A percentile compares a stretch with the other conserved stretches of the same genome.
phyloP scores from a whole-genome alignment of 371 early-diverging fungal genomes.

The Dichotomocladium elegans region DNA sequence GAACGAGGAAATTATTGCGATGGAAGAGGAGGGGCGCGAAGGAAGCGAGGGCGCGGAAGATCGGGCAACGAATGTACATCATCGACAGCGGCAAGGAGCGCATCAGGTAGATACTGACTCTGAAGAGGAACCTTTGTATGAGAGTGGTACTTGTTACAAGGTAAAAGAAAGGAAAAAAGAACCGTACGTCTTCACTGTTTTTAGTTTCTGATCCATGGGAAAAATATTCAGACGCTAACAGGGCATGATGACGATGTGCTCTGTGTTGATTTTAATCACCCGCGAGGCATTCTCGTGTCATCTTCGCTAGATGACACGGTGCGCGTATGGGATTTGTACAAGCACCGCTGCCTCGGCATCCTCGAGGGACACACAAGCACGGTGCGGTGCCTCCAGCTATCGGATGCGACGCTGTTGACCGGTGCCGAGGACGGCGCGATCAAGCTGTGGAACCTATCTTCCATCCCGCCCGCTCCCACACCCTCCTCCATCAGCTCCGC shows the following conservation, averaged over 20 bases:
- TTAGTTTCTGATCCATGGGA: too few species aligned
- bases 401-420: constrained; percentile 62
- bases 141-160: constrained; percentile 44
- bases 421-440: constrained; percentile 80
- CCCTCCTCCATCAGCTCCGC: constrained; percentile 20
- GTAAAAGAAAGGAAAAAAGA: constrained; percentile 13
- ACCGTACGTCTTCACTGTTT: too few species aligned
- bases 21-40: constrained; percentile 27
- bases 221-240: constrained; percentile 51
- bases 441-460: constrained; percentile 79
- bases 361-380: constrained; percentile 59
- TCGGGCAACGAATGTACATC: too few species aligned
- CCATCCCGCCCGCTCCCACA: constrained; percentile 31
- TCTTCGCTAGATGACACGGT: constrained; percentile 78
- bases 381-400: constrained; percentile 69
- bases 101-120: constrained; percentile 5
- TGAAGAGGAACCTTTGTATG: constrained; percentile 22
- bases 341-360: constrained; percentile 52
- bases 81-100: constrained; percentile 3
- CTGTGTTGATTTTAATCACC: constrained; percentile 66
- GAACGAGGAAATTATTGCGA: constrained; percentile 30
- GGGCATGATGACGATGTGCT: constrained; percentile 75
- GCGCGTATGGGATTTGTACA: constrained; percentile 71
- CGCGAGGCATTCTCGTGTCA: constrained; percentile 63
- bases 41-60: too few species aligned